Percentiles rank a stretch among this genome's conserved stretches.
Evolutionary conservation across 164 flowering plant genomes (phyloP).

Genomic region (Cinnamomum micranthum): DNA sequence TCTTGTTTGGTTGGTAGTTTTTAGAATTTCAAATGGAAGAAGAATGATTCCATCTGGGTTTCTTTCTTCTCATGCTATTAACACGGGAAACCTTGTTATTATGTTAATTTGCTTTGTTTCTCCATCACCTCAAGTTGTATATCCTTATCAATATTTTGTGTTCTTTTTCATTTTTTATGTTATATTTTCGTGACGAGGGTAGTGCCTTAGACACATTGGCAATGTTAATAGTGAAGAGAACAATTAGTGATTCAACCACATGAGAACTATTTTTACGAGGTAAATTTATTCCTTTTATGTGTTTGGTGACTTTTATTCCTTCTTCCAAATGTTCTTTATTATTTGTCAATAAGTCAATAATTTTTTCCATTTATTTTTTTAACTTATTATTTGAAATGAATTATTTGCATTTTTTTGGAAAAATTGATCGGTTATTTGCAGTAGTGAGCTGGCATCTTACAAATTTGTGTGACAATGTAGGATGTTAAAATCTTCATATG

Average conservation of each 20-base stretch:
- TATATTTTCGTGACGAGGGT: neutral
- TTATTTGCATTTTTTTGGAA: neutral
- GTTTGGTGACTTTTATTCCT: neutral
- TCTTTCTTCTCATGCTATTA: neutral
- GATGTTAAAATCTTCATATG: constrained; percentile 90
- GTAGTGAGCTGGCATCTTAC: neutral
- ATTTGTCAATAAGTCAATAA: neutral
- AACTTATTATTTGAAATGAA: neutral
- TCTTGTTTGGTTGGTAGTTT: neutral
- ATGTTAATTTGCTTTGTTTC: neutral
- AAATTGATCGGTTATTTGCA: too few relatives aligned
- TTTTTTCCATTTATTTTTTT: neutral
- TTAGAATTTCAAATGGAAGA: neutral
- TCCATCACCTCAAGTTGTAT: neutral
- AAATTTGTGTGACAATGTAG: constrained; percentile 32
- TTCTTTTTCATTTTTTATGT: too few relatives aligned
- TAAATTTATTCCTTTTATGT: neutral
- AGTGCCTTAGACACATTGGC: neutral
- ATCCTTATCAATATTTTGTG: too few relatives aligned
- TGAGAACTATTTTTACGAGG: neutral
- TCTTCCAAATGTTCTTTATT: neutral
- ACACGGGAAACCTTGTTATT: too few relatives aligned
- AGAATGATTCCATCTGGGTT: neutral
- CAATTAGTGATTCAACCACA: neutral
- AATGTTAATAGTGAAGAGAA: neutral